Base-by-base conservation (phyloP, 306 rosid genomes). In the Psophocarpus tetragonolobus region DNA sequence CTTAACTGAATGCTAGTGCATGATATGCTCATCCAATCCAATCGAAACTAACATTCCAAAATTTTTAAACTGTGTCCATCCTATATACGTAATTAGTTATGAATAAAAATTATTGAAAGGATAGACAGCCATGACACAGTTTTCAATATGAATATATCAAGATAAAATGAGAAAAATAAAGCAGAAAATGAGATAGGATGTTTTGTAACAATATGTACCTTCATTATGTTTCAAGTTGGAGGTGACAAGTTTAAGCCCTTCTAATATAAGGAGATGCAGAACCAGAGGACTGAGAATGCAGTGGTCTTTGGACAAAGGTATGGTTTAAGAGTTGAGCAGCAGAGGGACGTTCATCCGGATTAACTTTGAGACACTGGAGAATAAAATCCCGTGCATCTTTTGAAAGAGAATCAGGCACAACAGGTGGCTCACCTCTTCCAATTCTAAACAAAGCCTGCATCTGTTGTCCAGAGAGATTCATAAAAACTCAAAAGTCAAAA, bases 371-470 rank as follows among this genome's bases (percentile, higher is more conserved):
- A 87, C 98, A 94, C 76, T 79, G 82, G 74, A 74, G 64, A 48
- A 94, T 88, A 75, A 94, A 94, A 85, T 87, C 88, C 15, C 44
- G 84, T 9, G 93, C 97, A 81, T 94, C 97, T 30, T 4, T 86
- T 44, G 97, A 88, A 69, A 94, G 97, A 78, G 89, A 61, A 45
- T 89, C 95, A 2, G 97, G 89, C 70, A 94, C 83, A 14, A 50
- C 73, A 27, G 98, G 98, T 13, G 64, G 88, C 73, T 83, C 90
- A 14, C 98, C 98, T 86, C 83, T 90, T 79, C 98, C 98, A 39
- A 94, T 94, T 74, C 81, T 87, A 78, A 63, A 94, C 77, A 94
- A 71, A 26, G 98, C 98, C 71, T 86, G 90, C 94, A 94, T 84
- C 94, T 85, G 92, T 85, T 73, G 80, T 75, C 53, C 82, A 9